Conservation (phyloP, 768 basidiomycete species). For the Tephrocybe sp. region DNA sequence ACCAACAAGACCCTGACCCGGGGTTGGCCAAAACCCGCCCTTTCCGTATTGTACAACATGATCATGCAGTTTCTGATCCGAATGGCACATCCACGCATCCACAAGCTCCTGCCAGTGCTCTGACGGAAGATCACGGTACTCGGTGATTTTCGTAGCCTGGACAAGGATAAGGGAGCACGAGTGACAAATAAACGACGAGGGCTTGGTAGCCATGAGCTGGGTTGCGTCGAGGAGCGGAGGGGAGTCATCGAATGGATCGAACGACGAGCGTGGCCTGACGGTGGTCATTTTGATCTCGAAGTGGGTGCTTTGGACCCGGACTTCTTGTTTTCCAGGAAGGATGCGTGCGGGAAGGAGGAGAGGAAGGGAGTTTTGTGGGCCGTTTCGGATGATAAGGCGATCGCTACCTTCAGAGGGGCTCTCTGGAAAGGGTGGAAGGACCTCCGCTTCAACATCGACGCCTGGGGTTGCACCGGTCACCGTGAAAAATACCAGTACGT, state of each 20-base stretch:
- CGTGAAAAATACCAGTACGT: slow-evolving; percentile 73
- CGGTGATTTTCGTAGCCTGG: slow-evolving; percentile 41
- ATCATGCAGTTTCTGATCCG: slow-evolving; percentile 80
- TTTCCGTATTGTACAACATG: slow-evolving; percentile 55
- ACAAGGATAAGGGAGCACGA: slow-evolving; percentile 80
- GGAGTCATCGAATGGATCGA: slow-evolving; percentile 24
- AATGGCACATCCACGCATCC: slow-evolving; percentile 98
- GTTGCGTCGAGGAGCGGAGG: slow-evolving; percentile 66
- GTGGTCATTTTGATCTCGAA: slow-evolving; percentile 71
- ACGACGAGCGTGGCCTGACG: slow-evolving; percentile 19
- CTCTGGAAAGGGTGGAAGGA: slow-evolving; percentile 46
- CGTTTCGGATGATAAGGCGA: slow-evolving; percentile 61
- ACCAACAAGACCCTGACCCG: slow-evolving; percentile 77
- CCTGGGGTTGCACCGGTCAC: slow-evolving; percentile 47
- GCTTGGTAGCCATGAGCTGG: slow-evolving; percentile 51
- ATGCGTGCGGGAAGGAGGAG: slow-evolving; percentile 56
- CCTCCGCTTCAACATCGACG: slow-evolving; percentile 62
- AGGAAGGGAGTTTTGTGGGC: slow-evolving; percentile 52
- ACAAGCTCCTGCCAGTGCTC: slow-evolving; percentile 98
- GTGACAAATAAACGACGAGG: slow-evolving; percentile 71
- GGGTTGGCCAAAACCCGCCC: slow-evolving; percentile 77
- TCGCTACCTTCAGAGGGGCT: slow-evolving; percentile 42
- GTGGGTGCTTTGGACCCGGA: slow-evolving; percentile 53
- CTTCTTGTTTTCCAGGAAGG: slow-evolving; percentile 56
- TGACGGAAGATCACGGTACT: slow-evolving; percentile 85